phyloP scores from a whole-genome alignment of 1,284 basidiomycete genomes.

The Uromyces viciae-fabae region DNA sequence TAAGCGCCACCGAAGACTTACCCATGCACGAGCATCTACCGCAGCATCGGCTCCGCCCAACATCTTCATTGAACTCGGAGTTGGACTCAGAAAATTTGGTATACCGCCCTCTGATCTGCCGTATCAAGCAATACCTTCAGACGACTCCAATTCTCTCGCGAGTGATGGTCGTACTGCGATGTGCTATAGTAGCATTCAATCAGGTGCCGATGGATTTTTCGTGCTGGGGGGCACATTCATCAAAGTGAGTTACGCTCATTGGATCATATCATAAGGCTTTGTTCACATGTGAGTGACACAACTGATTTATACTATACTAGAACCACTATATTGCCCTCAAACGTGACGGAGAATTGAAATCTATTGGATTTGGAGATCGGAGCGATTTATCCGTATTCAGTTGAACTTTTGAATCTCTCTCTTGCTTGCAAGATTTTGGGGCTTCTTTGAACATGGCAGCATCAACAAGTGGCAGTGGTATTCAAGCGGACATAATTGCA shows the following conservation, averaged over 20 bases:
- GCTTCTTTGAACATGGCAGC: too few species aligned
- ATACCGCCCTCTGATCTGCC: constrained; percentile 36
- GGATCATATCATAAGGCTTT: not conserved
- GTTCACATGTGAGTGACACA: not conserved
- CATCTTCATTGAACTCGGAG: constrained; percentile 31
- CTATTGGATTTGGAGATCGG: constrained; percentile 25
- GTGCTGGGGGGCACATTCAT: constrained; percentile 43
- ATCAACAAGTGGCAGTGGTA: too few species aligned
- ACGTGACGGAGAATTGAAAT: not conserved
- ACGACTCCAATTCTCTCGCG: not conserved
- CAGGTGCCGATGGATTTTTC: constrained; percentile 30
- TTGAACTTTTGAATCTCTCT: too few species aligned
- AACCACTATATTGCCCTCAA: constrained; percentile 37
- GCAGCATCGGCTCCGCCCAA: not conserved
- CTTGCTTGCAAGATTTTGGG: too few species aligned
- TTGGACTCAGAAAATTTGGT: constrained; percentile 14
- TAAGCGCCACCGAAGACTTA: not conserved
- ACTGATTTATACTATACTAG: not conserved
- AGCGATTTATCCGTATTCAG: constrained; percentile 12
- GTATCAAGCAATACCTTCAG: constrained; percentile 17
- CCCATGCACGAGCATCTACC: not conserved
- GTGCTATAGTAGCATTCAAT: constrained; percentile 39
- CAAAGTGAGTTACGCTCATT: constrained; percentile 16
- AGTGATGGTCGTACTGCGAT: not conserved
- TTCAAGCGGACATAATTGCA: too few species aligned